Evolutionary conservation across 2,329 filamentous ascomycete genomes (phyloP), one percentile per base, ranked within the genome.

Genomic region (Pestalotiopsis sp.): DNA sequence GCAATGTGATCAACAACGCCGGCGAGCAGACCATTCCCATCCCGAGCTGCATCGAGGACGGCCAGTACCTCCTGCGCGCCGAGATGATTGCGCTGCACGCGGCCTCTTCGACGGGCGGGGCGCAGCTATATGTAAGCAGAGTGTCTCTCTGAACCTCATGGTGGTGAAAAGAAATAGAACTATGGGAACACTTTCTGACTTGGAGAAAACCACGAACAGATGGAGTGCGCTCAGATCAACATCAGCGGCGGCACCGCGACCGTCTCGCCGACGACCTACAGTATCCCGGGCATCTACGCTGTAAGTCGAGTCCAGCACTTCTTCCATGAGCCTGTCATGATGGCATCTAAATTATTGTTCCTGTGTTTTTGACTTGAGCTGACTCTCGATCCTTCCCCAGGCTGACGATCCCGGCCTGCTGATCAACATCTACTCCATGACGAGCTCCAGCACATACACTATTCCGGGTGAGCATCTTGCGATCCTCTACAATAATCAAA

Each of bases 61-160:
- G 89, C 23, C 83, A 89, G 74, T 90, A 90, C 75, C 84, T 90
- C 41, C 82, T 89, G 12, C 84, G 88, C 20, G 86, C 87, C 66
- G 88, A 90, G 80, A 83, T 89, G 76, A 84, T 90, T 67, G 87
- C 87, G 20, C 83, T 90, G 6, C 88, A 90, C 78, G 79, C 76
- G 17, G 83, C 83, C 9, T 70, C 75, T 12, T 81, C 78, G 67
- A 79, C 79, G 66, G 78, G 79, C 17, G 83, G 83, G 4, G 83
- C 84, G 6, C 84, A 87, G 72, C 79, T 86, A 66, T 84, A 84
- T 70, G 78, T 80, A 12, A 38, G 59, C 17, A 14, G 13, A 66
- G 71, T 75, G 70, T 56, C 1, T 40, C 12, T 14, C 3, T 2
- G 9, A 11, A 7, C 41, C 9, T 36, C 3, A n/a, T 9, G 17